Base-by-base conservation (phyloP, 2,329 filamentous ascomycete species). In the Colletotrichum neosansevieriae region DNA sequence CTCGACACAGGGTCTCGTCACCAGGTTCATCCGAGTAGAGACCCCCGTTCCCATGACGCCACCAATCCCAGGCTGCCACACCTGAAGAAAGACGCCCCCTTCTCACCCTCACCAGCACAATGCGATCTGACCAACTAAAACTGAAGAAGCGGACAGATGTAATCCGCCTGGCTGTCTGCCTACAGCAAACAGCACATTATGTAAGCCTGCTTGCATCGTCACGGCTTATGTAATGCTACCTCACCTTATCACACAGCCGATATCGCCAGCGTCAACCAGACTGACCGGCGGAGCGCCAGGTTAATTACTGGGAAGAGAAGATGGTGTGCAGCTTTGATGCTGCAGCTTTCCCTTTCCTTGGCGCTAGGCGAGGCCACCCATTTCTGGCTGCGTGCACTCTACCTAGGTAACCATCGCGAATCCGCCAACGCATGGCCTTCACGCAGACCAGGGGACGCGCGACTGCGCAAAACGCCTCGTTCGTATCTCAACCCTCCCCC, bases 311-410 rank as follows among this genome's bases (percentile, higher is more conserved):
- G 12, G 21, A 54, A 17, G 32, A 17, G 15, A 17, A 17, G 19
- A 61, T 67, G 60, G 65, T 64, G 65, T 58, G 60, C 60, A 67
- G 60, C 51, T n/a, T 21, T 21, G 59, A 64, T 60, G 65, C 65
- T 53, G 53, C 60, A 53, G 58, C 65, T 38, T 32, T 32, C 47
- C 12, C 24, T 50, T 34, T 19, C 44, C 24, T 34, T 34, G 32
- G 29, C 40, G n/a, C 42, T 36, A n/a, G 44, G 42, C 9, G 24
- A 38, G 51, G 50, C 7, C 3, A 21, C 38, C 45, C 9, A 53
- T 44, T 36, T 44, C 36, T 36, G 13, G 51, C 51, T 54, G 32
- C 51, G 17, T 38, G n/a, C 24, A 11, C 2, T 29, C 45, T 49
- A 17, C n/a, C n/a, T n/a, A n/a, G n/a, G n/a, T n/a, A n/a, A 19